A percentile compares a stretch with the other conserved stretches of the same genome.
phyloP scores from a whole-genome alignment of 371 early-diverging fungal genomes.

The Syncephalastrum monosporum region DNA sequence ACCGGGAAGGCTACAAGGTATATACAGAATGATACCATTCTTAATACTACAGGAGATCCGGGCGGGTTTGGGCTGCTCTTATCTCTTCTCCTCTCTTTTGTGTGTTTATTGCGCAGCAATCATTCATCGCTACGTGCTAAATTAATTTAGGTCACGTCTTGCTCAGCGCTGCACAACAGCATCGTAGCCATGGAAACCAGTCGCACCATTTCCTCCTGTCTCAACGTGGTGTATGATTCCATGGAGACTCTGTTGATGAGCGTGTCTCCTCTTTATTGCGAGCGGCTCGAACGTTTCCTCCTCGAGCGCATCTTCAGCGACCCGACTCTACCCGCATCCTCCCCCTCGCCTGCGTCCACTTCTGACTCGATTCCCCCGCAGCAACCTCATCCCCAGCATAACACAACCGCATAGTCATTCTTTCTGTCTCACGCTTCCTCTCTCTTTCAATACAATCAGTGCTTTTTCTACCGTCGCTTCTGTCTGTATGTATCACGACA shows the following conservation, averaged over 20 bases:
- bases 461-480: no score
- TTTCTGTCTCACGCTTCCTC: no score
- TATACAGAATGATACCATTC: background rate
- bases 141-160: conserved; percentile 6
- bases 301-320: no score
- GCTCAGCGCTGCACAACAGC: background rate
- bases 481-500: no score
- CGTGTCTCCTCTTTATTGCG: conserved; percentile 31
- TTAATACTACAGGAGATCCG: conserved; percentile 6
- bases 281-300: conserved; percentile 12
- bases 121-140: background rate
- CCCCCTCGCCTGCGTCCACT: no score
- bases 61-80: background rate
- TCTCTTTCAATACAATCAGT: no score
- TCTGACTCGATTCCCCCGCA: no score
- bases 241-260: conserved; percentile 38
- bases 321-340: no score
- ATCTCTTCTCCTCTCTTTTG: background rate
- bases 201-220: no score
- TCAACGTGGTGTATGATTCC: conserved; percentile 29
- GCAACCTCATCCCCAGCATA: no score
- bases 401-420: no score
- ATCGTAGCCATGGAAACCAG: background rate
- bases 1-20: conserved; percentile 40
- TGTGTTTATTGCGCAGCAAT: background rate